Evolutionary conservation across 805 yeast species (phyloP).

Genomic region (Candida glaebosa): DNA sequence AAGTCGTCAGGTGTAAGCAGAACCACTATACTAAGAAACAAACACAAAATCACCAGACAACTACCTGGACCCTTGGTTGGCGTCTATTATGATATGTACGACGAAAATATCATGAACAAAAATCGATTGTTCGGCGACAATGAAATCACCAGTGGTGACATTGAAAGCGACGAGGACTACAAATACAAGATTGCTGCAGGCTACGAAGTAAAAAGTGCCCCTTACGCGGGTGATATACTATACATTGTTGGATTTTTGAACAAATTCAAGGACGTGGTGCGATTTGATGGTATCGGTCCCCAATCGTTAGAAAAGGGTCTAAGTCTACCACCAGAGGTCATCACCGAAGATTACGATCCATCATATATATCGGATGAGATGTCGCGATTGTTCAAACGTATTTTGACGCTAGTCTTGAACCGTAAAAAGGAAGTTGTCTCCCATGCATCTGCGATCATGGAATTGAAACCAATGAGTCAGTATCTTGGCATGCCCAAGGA

Average conservation of each 20-base stretch:
- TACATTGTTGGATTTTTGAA: slow-evolving; percentile 29
- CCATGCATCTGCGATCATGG: slow-evolving; percentile 29
- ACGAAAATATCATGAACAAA: slow-evolving; percentile 26
- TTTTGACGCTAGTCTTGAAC: slow-evolving; percentile 34
- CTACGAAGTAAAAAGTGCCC: slow-evolving; percentile 18
- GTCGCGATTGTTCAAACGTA: slow-evolving; percentile 28
- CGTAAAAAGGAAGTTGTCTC: slow-evolving; percentile 29
- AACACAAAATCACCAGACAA: slow-evolving; percentile 27
- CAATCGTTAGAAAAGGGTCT: slow-evolving; percentile 35
- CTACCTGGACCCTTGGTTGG: slow-evolving; percentile 40
- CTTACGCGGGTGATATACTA: slow-evolving; percentile 31
- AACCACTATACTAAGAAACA: slow-evolving; percentile 31
- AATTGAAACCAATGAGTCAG: slow-evolving; percentile 25
- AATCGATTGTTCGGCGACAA: neutral
- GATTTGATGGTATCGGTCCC: slow-evolving; percentile 25
- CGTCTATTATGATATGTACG: slow-evolving; percentile 33
- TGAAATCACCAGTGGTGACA: slow-evolving; percentile 5
- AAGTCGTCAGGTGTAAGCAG: slow-evolving; percentile 12
- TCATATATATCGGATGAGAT: slow-evolving; percentile 24
- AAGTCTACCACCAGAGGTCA: slow-evolving; percentile 15
- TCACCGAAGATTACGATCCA: slow-evolving; percentile 4
- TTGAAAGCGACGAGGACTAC: slow-evolving; percentile 11
- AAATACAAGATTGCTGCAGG: slow-evolving; percentile 34
- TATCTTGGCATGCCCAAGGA: slow-evolving; percentile 35
- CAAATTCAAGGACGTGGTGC: slow-evolving; percentile 26